These are phyloP conservation scores for Pseudopithomyces maydicus DNA, from an alignment of 2,329 filamentous ascomycete genomes.

Conservation along the genomic window DNA sequence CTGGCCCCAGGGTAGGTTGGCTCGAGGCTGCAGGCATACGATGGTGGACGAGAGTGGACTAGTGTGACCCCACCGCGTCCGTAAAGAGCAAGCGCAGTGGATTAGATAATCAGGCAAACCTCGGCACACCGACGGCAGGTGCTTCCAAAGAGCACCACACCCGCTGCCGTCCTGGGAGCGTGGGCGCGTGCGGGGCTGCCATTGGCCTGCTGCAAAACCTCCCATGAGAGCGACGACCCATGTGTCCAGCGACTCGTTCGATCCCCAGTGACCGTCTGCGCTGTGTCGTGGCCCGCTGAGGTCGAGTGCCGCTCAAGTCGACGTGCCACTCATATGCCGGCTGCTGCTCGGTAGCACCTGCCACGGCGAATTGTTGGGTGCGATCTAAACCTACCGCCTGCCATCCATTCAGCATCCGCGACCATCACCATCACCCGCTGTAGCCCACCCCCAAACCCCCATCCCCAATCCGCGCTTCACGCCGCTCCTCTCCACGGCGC, in stretches of 20 bases:
- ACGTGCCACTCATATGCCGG: constrained; percentile 23
- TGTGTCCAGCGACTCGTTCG: constrained; percentile 13
- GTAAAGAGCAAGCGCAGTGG: not conserved
- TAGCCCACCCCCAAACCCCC: constrained; percentile 34
- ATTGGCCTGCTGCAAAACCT: constrained; percentile 24
- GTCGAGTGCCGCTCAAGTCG: constrained; percentile 21
- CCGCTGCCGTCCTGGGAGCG: constrained; percentile 9
- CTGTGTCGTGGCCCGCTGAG: constrained; percentile 41
- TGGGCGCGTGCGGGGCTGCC: constrained; percentile 11
- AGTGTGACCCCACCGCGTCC: not conserved
- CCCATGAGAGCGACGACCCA: constrained; percentile 32
- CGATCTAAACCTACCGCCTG: constrained; percentile 27
- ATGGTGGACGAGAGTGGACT: no score
- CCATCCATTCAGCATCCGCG: constrained; percentile 17
- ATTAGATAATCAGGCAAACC: not conserved
- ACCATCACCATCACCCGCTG: constrained; percentile 26
- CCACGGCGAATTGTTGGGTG: constrained; percentile 29
- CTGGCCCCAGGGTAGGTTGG: no score
- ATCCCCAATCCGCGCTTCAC: not conserved
- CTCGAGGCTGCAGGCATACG: no score
- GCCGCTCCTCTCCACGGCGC: constrained; percentile 32
- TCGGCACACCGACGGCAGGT: not conserved
- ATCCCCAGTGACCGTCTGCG: constrained; percentile 34
- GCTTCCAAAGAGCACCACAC: not conserved
- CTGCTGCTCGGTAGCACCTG: constrained; percentile 34